These are phyloP conservation scores for Aspergillus sp. DNA, from an alignment of 2,329 filamentous ascomycete species.

Conservation along the genomic window DNA sequence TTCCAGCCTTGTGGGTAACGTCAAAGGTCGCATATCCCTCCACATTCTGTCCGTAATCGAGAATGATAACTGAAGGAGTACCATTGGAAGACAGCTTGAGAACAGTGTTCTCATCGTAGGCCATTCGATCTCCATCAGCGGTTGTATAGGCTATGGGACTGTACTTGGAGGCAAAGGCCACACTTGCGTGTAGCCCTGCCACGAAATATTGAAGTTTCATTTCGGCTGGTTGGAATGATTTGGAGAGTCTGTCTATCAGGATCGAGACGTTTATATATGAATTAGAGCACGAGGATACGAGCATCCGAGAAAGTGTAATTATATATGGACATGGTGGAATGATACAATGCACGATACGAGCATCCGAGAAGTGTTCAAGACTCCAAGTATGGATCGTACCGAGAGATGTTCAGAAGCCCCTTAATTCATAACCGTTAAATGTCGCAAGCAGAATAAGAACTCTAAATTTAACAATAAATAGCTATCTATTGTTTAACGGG, in stretches of 20 bases:
- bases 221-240: not conserved
- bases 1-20: conserved; percentile 1
- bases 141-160: not conserved
- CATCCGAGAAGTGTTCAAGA: no score
- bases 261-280: not conserved
- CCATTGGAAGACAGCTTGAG: conserved; percentile 1
- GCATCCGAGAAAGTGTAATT: not conserved
- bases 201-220: not conserved
- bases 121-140: not conserved
- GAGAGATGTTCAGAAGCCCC: no score
- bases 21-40: conserved; percentile 9
- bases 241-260: not conserved
- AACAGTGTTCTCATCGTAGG: not conserved
- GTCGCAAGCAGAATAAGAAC: no score
- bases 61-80: conserved; percentile 1
- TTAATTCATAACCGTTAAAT: no score
- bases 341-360: no score
- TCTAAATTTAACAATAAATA: no score
- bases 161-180: not conserved
- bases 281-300: not conserved
- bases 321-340: no score
- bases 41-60: conserved; percentile 10
- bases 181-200: not conserved
- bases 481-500: no score
- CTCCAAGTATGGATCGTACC: no score